These are phyloP conservation scores for Gossypium schwendimanii DNA, from an alignment of 441 rosid species.

Conservation along the genomic window DNA sequence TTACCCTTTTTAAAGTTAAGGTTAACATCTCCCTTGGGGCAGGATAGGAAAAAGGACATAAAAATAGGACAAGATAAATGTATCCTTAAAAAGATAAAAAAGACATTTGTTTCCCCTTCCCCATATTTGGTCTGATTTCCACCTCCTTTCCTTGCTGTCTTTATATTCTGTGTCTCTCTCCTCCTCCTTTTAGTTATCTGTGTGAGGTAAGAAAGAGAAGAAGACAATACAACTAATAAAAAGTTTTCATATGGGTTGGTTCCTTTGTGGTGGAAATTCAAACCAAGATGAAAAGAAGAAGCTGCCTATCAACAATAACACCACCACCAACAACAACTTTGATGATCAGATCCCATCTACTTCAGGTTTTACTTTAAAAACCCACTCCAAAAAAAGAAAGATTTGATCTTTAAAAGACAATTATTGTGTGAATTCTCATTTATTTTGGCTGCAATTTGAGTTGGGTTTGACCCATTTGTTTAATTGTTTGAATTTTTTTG, in stretches of 20 bases:
- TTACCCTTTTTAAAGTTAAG: too few relatives aligned
- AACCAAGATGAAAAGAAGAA: conserved; percentile 28
- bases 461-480: background rate
- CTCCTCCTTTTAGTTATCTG: too few relatives aligned
- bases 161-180: too few relatives aligned
- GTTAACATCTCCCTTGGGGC: too few relatives aligned
- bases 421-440: background rate
- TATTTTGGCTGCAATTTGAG: background rate
- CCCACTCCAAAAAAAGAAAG: background rate
- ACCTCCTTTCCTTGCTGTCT: too few relatives aligned
- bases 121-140: too few relatives aligned
- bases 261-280: conserved; percentile 44
- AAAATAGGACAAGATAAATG: too few relatives aligned
- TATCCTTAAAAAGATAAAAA: too few relatives aligned
- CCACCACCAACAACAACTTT: background rate
- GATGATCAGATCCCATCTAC: conserved; percentile 49
- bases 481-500: conserved; percentile 5
- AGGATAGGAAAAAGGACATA: too few relatives aligned
- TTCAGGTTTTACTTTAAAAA: conserved; percentile 25
- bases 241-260: conserved; percentile 39
- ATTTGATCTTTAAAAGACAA: background rate
- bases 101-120: too few relatives aligned
- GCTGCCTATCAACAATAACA: background rate
- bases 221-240: background rate
- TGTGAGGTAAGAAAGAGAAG: too few relatives aligned